These are phyloP conservation scores for Hymenoscyphus scutula DNA, from an alignment of 2,329 filamentous ascomycete species.

Conservation along the genomic window DNA sequence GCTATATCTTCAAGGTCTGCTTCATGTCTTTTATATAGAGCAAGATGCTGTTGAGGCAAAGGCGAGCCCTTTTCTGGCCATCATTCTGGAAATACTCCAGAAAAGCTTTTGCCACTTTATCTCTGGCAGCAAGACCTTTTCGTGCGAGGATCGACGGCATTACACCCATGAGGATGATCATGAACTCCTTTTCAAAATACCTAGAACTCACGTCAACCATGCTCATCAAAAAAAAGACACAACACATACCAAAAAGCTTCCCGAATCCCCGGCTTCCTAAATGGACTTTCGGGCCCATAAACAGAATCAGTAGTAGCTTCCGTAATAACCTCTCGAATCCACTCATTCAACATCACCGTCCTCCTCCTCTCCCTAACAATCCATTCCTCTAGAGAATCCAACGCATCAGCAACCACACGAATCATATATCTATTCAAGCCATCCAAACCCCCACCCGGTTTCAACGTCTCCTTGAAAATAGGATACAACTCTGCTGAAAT, in stretches of 20 bases:
- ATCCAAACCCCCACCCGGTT: conserved; percentile 28
- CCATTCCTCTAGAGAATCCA: conserved; percentile 12
- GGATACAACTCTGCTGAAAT: neutral
- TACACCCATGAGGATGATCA: neutral
- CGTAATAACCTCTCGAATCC: conserved; percentile 19
- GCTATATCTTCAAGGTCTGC: conserved; percentile 40
- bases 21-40: conserved; percentile 34
- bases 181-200: conserved; percentile 1
- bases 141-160: conserved; percentile 13
- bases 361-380: conserved; percentile 16
- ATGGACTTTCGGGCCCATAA: conserved; percentile 44
- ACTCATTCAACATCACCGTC: conserved; percentile 33
- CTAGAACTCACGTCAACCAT: neutral
- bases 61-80: conserved; percentile 40
- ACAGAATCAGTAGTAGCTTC: conserved; percentile 41
- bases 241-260: conserved; percentile 38
- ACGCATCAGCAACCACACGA: conserved; percentile 27
- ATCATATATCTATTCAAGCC: conserved; percentile 39
- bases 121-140: conserved; percentile 37
- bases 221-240: neutral
- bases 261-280: conserved; percentile 36
- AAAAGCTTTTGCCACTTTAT: conserved; percentile 38
- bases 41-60: conserved; percentile 39
- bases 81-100: conserved; percentile 40
- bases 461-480: neutral